A percentile compares a stretch with the other conserved stretches of the same genome.
These are phyloP conservation scores for Suillus clintonianus DNA, from an alignment of 768 basidiomycete species.

Conservation along the genomic window DNA sequence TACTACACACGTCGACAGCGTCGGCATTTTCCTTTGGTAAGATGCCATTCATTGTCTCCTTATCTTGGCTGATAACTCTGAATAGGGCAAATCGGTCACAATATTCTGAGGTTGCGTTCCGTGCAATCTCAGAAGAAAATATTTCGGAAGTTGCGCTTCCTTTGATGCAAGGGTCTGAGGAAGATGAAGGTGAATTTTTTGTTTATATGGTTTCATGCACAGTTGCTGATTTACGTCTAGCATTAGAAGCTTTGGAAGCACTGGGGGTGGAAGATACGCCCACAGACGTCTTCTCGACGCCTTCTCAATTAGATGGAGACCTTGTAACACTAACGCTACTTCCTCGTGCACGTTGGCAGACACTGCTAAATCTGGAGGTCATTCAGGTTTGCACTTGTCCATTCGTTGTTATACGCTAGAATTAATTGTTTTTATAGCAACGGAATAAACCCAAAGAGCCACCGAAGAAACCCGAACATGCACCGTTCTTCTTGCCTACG, in stretches of 20 bases:
- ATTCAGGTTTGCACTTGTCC: constrained; percentile 63
- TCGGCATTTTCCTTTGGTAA: constrained; percentile 94
- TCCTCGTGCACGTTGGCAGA: constrained; percentile 94
- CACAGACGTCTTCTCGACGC: constrained; percentile 75
- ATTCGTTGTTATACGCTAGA: background rate
- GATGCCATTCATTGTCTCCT: constrained; percentile 15
- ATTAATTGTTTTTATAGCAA: constrained; percentile 50
- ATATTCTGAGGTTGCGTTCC: constrained; percentile 82
- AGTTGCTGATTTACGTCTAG: constrained; percentile 37
- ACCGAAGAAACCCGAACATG: constrained; percentile 92
- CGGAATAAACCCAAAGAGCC: constrained; percentile 97
- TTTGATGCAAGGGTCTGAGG: constrained; percentile 77
- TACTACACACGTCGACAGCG: constrained; percentile 90
- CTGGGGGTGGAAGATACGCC: constrained; percentile 62
- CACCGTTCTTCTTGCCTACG: constrained; percentile 96
- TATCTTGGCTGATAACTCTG: constrained; percentile 1
- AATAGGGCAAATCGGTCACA: constrained; percentile 93
- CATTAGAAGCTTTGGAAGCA: constrained; percentile 70
- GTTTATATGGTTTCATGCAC: background rate
- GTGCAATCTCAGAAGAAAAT: constrained; percentile 76
- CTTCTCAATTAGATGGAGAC: constrained; percentile 86
- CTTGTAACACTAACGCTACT: constrained; percentile 92
- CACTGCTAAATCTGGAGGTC: constrained; percentile 92
- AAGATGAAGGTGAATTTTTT: constrained; percentile 68
- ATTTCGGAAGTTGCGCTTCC: constrained; percentile 73